These are phyloP conservation scores for Epichloe glyceriae DNA, from an alignment of 2,329 filamentous ascomycete species.

Conservation along the genomic window DNA sequence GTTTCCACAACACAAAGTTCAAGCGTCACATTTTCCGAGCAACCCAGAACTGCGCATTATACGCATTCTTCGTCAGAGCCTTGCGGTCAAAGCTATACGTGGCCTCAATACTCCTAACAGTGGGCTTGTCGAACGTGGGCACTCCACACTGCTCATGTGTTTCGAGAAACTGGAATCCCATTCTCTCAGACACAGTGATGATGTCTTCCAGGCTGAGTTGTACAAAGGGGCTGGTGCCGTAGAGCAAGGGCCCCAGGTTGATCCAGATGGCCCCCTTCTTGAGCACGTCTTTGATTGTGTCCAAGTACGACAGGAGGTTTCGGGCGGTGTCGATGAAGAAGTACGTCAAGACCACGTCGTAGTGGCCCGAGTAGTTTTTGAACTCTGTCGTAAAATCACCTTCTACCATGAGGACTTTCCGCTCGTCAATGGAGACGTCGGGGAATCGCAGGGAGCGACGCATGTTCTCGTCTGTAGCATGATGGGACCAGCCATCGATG, in stretches of 20 bases:
- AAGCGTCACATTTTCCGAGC: conserved; percentile 15
- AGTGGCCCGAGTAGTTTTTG: conserved; percentile 15
- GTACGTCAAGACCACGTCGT: conserved; percentile 39
- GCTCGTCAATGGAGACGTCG: conserved; percentile 21
- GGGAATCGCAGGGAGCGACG: conserved; percentile 33
- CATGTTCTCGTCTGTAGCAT: conserved; percentile 33
- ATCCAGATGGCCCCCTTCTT: conserved; percentile 38
- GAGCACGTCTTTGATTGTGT: conserved; percentile 36
- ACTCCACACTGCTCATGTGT: conserved; percentile 26
- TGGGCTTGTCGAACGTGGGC: conserved; percentile 26
- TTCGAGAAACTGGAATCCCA: conserved; percentile 40
- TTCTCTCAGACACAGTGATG: conserved; percentile 28
- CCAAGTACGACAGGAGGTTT: conserved; percentile 40
- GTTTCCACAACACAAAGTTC: too few species aligned
- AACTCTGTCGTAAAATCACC: conserved; percentile 41
- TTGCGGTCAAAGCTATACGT: conserved; percentile 38
- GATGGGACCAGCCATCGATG: conserved; percentile 43
- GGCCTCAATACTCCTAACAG: conserved; percentile 32
- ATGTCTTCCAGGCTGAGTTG: conserved; percentile 43
- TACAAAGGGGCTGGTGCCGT: conserved; percentile 40
- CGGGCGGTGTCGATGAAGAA: conserved; percentile 50
- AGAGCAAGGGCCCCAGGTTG: conserved; percentile 43
- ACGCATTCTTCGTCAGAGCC: conserved; percentile 38
- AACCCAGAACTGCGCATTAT: conserved; percentile 42
- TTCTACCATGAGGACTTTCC: conserved; percentile 34